Conservation (phyloP, 768 basidiomycete species). For the Pleurotus djamor region DNA sequence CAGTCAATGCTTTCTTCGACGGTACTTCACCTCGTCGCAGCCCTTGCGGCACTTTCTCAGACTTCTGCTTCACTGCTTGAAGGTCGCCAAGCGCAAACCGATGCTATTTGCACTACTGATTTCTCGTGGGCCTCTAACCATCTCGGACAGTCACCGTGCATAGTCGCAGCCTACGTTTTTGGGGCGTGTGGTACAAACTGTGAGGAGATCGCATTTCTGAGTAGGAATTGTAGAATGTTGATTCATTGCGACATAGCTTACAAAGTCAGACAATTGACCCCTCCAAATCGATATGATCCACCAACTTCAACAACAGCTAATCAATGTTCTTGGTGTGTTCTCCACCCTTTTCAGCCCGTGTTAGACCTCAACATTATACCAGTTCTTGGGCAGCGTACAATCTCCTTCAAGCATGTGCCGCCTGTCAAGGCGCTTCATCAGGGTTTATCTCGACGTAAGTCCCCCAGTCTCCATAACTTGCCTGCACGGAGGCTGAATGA, state of each 20-base stretch:
- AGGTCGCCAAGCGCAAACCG: slow-evolving; percentile 4
- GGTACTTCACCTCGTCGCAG: too few relatives aligned
- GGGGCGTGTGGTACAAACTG: slow-evolving; percentile 8
- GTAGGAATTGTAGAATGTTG: neutral
- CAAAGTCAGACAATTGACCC: neutral
- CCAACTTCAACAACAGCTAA: slow-evolving; percentile 2
- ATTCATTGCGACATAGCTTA: neutral
- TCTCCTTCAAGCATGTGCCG: slow-evolving; percentile 8
- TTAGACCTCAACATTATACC: neutral
- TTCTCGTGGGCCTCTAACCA: slow-evolving; percentile 7
- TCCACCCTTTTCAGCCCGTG: neutral
- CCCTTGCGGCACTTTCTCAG: neutral
- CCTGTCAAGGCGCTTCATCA: neutral
- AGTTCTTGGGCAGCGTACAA: slow-evolving; percentile 10
- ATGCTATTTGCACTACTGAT: neutral
- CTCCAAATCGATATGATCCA: neutral
- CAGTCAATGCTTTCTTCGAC: neutral
- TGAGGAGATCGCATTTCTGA: neutral
- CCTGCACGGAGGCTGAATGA: neutral
- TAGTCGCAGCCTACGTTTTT: slow-evolving; percentile 7
- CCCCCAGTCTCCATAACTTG: neutral
- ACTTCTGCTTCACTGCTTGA: neutral
- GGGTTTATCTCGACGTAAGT: slow-evolving; percentile 2
- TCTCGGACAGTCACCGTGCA: slow-evolving; percentile 4
- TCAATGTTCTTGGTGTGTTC: slow-evolving; percentile 8